Evolutionary conservation across 805 yeast genomes (phyloP).

Genomic region (Metschnikowia chrysomelidarum): DNA sequence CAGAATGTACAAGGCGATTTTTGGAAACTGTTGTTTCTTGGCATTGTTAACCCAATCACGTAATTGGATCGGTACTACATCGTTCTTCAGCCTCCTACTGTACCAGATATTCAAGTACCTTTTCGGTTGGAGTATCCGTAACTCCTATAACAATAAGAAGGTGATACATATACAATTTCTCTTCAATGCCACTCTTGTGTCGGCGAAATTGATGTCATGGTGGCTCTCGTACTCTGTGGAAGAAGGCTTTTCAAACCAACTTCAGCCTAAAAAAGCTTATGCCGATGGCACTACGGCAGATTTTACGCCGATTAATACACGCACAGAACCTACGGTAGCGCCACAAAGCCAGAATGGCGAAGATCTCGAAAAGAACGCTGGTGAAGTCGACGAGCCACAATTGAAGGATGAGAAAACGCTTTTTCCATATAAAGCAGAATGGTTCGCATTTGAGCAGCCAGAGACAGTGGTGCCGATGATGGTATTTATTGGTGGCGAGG

Average conservation of each 20-base stretch:
- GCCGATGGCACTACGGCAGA: slow-evolving; percentile 26
- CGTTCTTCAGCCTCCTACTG: slow-evolving; percentile 58
- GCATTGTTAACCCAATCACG: slow-evolving; percentile 70
- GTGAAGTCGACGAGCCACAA: slow-evolving; percentile 1
- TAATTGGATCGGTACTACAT: slow-evolving; percentile 33
- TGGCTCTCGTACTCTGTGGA: slow-evolving; percentile 58
- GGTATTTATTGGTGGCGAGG: slow-evolving; percentile 69
- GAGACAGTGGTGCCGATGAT: slow-evolving; percentile 50
- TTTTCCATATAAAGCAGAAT: slow-evolving; percentile 49
- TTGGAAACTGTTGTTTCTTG: slow-evolving; percentile 78
- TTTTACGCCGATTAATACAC: slow-evolving; percentile 21
- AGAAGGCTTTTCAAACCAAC: slow-evolving; percentile 40
- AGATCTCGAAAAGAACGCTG: slow-evolving; percentile 19
- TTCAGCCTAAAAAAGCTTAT: slow-evolving; percentile 33
- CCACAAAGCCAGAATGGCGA: too few species aligned
- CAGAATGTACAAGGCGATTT: slow-evolving; percentile 46
- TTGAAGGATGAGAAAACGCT: slow-evolving; percentile 42
- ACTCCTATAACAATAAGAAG: slow-evolving; percentile 62
- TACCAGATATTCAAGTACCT: slow-evolving; percentile 83
- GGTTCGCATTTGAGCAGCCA: slow-evolving; percentile 46
- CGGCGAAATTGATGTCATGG: slow-evolving; percentile 85
- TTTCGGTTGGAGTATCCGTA: slow-evolving; percentile 80
- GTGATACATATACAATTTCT: slow-evolving; percentile 73
- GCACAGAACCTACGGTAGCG: slow-evolving; percentile 3
- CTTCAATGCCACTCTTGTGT: slow-evolving; percentile 82